Evolutionary conservation across 805 yeast genomes (phyloP).

Genomic region (Candida dajiaensis): DNA sequence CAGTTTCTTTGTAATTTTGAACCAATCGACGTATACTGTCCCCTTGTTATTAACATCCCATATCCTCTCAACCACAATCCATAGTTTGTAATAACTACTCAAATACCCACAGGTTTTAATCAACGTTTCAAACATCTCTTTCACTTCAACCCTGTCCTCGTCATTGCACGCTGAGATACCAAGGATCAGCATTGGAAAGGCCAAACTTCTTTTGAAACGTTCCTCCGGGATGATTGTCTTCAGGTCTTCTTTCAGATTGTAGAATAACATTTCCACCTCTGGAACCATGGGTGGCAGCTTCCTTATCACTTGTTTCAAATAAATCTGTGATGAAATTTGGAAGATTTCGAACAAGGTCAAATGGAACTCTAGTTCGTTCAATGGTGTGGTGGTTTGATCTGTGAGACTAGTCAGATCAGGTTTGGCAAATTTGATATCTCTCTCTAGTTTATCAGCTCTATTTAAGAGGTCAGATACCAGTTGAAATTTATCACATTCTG

Average conservation of each 20-base stretch:
- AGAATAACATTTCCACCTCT: conserved; percentile 45
- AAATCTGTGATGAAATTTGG: conserved; percentile 48
- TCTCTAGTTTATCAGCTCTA: conserved; percentile 32
- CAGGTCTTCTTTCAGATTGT: conserved; percentile 43
- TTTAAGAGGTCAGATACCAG: conserved; percentile 14
- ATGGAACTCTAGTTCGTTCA: conserved; percentile 47
- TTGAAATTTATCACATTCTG: conserved; percentile 15
- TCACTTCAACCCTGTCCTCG: conserved; percentile 21
- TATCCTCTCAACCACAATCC: conserved; percentile 31
- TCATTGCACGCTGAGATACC: conserved; percentile 27
- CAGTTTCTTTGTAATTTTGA: conserved; percentile 30
- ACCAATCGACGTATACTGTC: conserved; percentile 35
- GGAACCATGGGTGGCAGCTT: conserved; percentile 45
- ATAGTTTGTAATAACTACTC: conserved; percentile 28
- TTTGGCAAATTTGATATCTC: conserved; percentile 35
- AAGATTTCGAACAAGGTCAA: conserved; percentile 54
- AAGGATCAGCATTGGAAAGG: conserved; percentile 35
- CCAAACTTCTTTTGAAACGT: conserved; percentile 41
- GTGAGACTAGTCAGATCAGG: conserved; percentile 40
- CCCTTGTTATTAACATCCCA: conserved; percentile 34
- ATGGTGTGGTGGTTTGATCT: not conserved
- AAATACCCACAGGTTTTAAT: conserved; percentile 27
- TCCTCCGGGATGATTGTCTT: conserved; percentile 42
- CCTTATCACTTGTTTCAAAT: conserved; percentile 46
- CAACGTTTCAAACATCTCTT: conserved; percentile 21